Percentiles rank a stretch among this genome's conserved stretches.
Evolutionary conservation across 805 yeast species (phyloP).

Genomic region (Metschnikowia lochheadii): DNA sequence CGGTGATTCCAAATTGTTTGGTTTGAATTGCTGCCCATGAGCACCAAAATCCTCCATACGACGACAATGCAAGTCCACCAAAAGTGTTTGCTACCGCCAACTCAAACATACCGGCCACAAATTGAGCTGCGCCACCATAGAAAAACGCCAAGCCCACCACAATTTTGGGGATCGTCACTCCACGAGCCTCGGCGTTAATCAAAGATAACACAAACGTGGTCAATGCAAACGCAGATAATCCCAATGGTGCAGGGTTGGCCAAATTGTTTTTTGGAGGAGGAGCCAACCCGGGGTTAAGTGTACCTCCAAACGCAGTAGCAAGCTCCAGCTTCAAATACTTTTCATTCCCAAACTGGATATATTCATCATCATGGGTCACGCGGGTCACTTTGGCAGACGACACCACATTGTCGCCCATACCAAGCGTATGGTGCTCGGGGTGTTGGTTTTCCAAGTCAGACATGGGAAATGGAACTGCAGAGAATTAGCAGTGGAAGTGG

Average conservation of each 20-base stretch:
- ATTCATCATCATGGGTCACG: constrained; percentile 50
- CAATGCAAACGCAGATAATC: constrained; percentile 66
- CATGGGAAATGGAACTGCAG: constrained; percentile 11
- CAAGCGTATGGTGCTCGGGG: constrained; percentile 27
- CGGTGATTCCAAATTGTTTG: constrained; percentile 33
- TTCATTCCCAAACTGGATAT: constrained; percentile 67
- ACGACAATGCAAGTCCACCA: constrained; percentile 61
- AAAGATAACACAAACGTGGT: constrained; percentile 64
- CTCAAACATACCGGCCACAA: constrained; percentile 73
- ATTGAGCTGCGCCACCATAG: constrained; percentile 70
- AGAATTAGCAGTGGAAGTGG: too few species aligned
- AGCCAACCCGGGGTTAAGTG: constrained; percentile 59
- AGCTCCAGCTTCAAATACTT: constrained; percentile 61
- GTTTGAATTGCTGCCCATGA: constrained; percentile 59
- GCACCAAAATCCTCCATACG: constrained; percentile 76
- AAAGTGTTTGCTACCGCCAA: constrained; percentile 72
- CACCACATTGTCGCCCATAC: not conserved
- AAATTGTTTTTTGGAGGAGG: constrained; percentile 40
- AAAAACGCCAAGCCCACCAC: constrained; percentile 65
- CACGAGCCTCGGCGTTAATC: constrained; percentile 63
- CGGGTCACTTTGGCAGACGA: constrained; percentile 21
- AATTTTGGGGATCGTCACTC: constrained; percentile 55
- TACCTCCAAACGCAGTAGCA: constrained; percentile 73
- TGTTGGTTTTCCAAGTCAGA: constrained; percentile 36
- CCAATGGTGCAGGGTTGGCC: constrained; percentile 77